Evolutionary conservation across 352 stramenopile genomes (phyloP).

Genomic region (Globisporangium radiosum): DNA sequence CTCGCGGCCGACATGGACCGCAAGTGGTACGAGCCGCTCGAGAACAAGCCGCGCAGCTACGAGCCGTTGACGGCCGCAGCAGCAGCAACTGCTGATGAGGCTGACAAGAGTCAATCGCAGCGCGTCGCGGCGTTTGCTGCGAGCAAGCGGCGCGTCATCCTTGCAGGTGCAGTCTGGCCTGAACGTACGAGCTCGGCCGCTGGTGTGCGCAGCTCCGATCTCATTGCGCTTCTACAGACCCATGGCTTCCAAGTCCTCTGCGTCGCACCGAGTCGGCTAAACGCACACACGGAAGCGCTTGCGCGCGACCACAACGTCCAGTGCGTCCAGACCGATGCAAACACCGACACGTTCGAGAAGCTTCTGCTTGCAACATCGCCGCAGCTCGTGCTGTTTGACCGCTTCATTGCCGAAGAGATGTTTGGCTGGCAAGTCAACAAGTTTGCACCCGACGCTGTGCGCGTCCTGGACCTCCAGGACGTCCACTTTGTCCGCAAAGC

Average conservation of each 20-base stretch:
- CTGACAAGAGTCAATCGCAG: constrained; percentile 10
- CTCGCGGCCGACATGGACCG: constrained; percentile 63
- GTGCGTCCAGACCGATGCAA: constrained; percentile 68
- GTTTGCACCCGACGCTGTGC: constrained; percentile 69
- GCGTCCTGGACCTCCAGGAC: constrained; percentile 91
- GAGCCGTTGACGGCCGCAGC: not conserved
- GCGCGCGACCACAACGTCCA: constrained; percentile 37
- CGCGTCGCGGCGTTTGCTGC: constrained; percentile 39
- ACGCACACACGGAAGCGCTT: constrained; percentile 53
- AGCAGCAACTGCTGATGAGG: not conserved
- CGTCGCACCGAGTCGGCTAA: constrained; percentile 73
- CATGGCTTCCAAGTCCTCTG: constrained; percentile 66
- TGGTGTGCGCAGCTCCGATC: constrained; percentile 73
- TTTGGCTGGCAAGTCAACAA: constrained; percentile 75
- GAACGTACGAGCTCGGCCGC: constrained; percentile 85
- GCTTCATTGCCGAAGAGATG: constrained; percentile 85
- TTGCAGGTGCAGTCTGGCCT: constrained; percentile 75
- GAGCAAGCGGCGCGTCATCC: constrained; percentile 62
- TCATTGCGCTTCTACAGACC: constrained; percentile 61
- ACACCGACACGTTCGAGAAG: constrained; percentile 61
- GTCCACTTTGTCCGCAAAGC: constrained; percentile 86
- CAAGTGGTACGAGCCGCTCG: constrained; percentile 68
- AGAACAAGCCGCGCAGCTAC: constrained; percentile 31
- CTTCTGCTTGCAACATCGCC: constrained; percentile 46
- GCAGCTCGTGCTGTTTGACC: constrained; percentile 76